Evolutionary conservation across 331 rosid species (phyloP).

Genomic region (Cydonia oblonga): DNA sequence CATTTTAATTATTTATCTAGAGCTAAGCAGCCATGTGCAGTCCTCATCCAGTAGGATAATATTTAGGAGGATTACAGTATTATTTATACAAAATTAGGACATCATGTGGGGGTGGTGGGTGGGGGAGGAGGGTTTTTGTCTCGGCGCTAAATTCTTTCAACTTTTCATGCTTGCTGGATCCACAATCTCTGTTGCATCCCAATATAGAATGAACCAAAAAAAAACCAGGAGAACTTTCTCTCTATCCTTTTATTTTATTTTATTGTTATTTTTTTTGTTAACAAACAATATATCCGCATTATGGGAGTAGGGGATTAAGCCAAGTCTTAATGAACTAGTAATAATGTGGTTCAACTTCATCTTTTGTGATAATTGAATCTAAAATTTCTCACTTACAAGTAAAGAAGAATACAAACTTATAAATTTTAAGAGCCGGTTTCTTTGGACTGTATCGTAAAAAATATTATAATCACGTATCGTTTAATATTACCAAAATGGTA

Average conservation of each 20-base stretch:
- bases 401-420: no score
- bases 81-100: constrained; percentile 17
- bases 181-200: constrained; percentile 30
- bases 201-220: background rate
- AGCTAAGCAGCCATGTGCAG: constrained; percentile 37
- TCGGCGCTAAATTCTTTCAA: background rate
- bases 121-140: constrained; percentile 29
- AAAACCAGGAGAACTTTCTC: background rate
- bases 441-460: no score
- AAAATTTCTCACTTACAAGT: no score
- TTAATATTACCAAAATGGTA: background rate
- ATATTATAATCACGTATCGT: background rate
- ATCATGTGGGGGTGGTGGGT: constrained; percentile 47
- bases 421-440: no score
- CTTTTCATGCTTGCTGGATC: constrained; percentile 54
- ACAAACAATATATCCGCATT: no score
- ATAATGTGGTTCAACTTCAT: no score
- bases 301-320: no score
- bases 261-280: no score
- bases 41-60: constrained; percentile 33
- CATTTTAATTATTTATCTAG: background rate
- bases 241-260: background rate
- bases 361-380: no score
- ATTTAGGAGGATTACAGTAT: constrained; percentile 2
- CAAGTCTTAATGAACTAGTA: no score